Conservation (phyloP, 2,329 filamentous ascomycete species). For the Rutstroemia sydowiana region DNA sequence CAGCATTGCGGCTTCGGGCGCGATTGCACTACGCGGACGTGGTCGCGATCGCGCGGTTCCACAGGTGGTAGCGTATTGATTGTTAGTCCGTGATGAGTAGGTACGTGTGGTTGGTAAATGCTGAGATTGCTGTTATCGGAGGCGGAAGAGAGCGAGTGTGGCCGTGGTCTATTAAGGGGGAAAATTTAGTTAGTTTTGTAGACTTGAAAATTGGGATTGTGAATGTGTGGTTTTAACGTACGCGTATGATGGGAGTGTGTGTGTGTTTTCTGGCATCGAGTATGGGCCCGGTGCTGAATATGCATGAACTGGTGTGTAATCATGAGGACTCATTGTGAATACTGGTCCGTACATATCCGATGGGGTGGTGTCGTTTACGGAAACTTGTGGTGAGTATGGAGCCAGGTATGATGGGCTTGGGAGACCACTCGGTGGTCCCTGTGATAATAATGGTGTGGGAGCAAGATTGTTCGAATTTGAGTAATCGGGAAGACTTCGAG, state of each 20-base stretch:
- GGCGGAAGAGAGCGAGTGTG: conserved; percentile 27
- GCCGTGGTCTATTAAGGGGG: conserved; percentile 15
- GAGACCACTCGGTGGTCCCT: conserved; percentile 20
- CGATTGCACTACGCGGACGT: conserved; percentile 65
- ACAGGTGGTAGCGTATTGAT: neutral
- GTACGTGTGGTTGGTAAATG: conserved; percentile 23
- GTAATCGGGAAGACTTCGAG: conserved; percentile 25
- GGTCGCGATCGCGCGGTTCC: conserved; percentile 29
- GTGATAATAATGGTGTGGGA: conserved; percentile 27
- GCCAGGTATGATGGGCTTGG: conserved; percentile 25
- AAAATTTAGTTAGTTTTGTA: conserved; percentile 7
- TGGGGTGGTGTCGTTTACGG: conserved; percentile 16
- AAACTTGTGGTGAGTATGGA: conserved; percentile 23
- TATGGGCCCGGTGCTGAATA: conserved; percentile 22
- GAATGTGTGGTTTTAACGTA: conserved; percentile 9
- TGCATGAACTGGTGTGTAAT: conserved; percentile 21
- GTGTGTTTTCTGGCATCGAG: conserved; percentile 15
- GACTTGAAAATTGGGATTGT: neutral
- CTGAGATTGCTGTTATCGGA: conserved; percentile 21
- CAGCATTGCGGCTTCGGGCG: conserved; percentile 93
- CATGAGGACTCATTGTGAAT: conserved; percentile 27
- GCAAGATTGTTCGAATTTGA: conserved; percentile 22
- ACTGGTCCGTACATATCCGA: conserved; percentile 28
- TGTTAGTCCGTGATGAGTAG: neutral
- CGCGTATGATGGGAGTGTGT: conserved; percentile 23